Evolutionary conservation across 352 stramenopile genomes (phyloP).

Genomic region (Saprolegnia parasitica): DNA sequence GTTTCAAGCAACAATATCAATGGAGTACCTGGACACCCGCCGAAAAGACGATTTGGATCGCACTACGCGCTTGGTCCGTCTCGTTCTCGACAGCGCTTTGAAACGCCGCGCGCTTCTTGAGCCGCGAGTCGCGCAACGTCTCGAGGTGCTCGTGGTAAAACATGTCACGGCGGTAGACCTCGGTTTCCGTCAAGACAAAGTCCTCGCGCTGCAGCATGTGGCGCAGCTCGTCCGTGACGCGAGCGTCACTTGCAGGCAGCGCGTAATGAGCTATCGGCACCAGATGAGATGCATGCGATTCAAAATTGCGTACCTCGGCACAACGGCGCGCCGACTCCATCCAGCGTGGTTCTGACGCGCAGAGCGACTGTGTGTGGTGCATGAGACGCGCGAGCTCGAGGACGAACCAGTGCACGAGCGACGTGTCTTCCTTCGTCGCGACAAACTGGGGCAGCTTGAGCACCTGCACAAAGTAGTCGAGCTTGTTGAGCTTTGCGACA

Average conservation of each 20-base stretch:
- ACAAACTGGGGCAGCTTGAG: slow-evolving; percentile 69
- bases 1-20: not conserved
- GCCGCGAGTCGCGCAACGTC: slow-evolving; percentile 63
- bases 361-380: slow-evolving; percentile 39
- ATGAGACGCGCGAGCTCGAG: slow-evolving; percentile 66
- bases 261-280: slow-evolving; percentile 14
- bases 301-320: slow-evolving; percentile 14
- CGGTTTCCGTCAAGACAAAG: slow-evolving; percentile 64
- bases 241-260: slow-evolving; percentile 37
- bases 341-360: slow-evolving; percentile 15
- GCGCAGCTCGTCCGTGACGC: slow-evolving; percentile 63
- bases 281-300: not conserved
- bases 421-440: slow-evolving; percentile 66
- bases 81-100: slow-evolving; percentile 57
- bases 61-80: slow-evolving; percentile 51
- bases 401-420: slow-evolving; percentile 69
- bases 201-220: slow-evolving; percentile 51
- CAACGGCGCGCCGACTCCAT: slow-evolving; percentile 18
- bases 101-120: slow-evolving; percentile 50
- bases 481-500: slow-evolving; percentile 70
- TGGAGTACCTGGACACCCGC: slow-evolving; percentile 14
- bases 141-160: slow-evolving; percentile 85
- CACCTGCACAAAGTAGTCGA: slow-evolving; percentile 81
- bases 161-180: slow-evolving; percentile 66
- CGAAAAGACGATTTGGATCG: slow-evolving; percentile 42